phyloP scores from a whole-genome alignment of 2,329 filamentous ascomycete species.

The Lasiodiplodia sp. region DNA sequence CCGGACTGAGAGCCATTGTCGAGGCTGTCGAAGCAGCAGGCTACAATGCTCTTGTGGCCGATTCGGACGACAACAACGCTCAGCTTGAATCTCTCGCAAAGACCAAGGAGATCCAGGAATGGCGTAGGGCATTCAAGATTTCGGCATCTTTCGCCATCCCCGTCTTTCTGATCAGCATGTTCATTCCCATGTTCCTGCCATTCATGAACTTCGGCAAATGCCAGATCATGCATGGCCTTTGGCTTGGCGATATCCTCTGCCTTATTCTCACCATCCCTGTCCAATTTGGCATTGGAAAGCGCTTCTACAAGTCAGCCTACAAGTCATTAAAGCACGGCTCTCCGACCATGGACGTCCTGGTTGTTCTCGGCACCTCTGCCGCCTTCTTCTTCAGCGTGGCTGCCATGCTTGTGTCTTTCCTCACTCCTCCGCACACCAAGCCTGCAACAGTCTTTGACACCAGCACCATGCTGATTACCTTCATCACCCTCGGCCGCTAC shows the following conservation, averaged over 20 bases:
- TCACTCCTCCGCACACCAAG: slow-evolving; percentile 76
- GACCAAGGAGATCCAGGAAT: slow-evolving; percentile 94
- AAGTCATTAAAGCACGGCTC: slow-evolving; percentile 90
- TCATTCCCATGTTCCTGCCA: slow-evolving; percentile 85
- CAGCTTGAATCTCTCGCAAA: slow-evolving; percentile 96
- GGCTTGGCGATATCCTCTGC: slow-evolving; percentile 86
- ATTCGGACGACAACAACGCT: slow-evolving; percentile 94
- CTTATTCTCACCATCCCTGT: slow-evolving; percentile 86
- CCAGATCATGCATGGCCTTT: slow-evolving; percentile 75
- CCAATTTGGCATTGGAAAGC: slow-evolving; percentile 93
- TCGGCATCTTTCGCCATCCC: slow-evolving; percentile 85
- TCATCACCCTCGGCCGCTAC: slow-evolving; percentile 89
- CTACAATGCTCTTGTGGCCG: slow-evolving; percentile 87
- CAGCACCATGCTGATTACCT: slow-evolving; percentile 97
- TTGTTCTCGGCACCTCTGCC: slow-evolving; percentile 90
- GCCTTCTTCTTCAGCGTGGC: slow-evolving; percentile 96
- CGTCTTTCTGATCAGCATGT: slow-evolving; percentile 91
- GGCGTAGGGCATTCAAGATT: slow-evolving; percentile 80
- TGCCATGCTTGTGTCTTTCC: slow-evolving; percentile 82
- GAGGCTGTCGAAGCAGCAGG: slow-evolving; percentile 82
- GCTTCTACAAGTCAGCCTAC: slow-evolving; percentile 93
- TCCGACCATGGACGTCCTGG: slow-evolving; percentile 97
- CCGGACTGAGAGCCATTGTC: slow-evolving; percentile 83
- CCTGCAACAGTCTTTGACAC: slow-evolving; percentile 96
- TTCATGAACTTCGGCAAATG: slow-evolving; percentile 78